These are phyloP conservation scores for Rhodosporidiobolus odoratus DNA, from an alignment of 768 basidiomycete genomes.

Conservation along the genomic window DNA sequence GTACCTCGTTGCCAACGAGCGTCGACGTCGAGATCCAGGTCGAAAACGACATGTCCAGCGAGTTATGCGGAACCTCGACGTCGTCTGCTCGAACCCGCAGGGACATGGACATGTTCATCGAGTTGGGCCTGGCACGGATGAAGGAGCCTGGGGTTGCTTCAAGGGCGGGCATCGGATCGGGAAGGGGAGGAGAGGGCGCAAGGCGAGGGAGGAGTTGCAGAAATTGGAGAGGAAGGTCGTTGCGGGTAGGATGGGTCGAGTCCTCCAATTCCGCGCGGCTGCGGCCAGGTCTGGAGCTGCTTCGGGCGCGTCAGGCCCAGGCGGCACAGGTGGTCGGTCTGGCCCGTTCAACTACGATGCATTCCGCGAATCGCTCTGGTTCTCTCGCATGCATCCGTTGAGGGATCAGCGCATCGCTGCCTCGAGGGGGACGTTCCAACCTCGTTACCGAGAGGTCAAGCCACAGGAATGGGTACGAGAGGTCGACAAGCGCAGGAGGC, in stretches of 20 bases:
- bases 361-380: slow-evolving; percentile 16
- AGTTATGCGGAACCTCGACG: neutral
- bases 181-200: neutral
- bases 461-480: slow-evolving; percentile 6
- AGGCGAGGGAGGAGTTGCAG: neutral
- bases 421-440: no score
- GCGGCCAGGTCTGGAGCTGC: no score
- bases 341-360: slow-evolving; percentile 10
- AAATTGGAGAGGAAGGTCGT: neutral
- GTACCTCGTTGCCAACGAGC: slow-evolving; percentile 22
- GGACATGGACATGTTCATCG: neutral
- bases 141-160: neutral
- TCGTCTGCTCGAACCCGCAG: neutral
- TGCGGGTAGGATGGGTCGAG: neutral
- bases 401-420: neutral
- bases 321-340: neutral
- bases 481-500: neutral
- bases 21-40: slow-evolving; percentile 14
- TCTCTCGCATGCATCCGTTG: neutral
- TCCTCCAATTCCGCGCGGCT: neutral
- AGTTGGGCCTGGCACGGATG: neutral
- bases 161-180: neutral
- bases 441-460: neutral
- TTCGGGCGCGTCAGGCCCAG: no score
- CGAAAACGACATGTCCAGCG: slow-evolving; percentile 2